Evolutionary conservation across 108 stramenopile genomes (phyloP).

Genomic region (Pseudonitzschia multistriata): DNA sequence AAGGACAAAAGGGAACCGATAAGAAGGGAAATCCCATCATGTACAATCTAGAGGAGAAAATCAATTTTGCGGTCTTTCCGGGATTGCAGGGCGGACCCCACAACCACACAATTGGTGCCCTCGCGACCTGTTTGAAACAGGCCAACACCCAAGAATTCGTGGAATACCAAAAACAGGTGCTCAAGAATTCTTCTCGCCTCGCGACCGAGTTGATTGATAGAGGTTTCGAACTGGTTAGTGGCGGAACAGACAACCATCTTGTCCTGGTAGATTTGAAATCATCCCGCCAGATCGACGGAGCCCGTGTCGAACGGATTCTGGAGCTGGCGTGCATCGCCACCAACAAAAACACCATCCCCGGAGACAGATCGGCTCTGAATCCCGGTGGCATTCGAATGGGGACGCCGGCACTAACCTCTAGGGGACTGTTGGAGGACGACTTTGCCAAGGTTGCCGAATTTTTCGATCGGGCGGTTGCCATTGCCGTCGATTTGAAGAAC

Average conservation of each 20-base stretch:
- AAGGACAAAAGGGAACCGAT: slow-evolving; percentile 78
- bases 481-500: slow-evolving; percentile 84
- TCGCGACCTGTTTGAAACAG: slow-evolving; percentile 96
- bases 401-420: slow-evolving; percentile 96
- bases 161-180: slow-evolving; percentile 93
- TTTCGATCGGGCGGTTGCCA: slow-evolving; percentile 94
- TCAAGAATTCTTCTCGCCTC: slow-evolving; percentile 77
- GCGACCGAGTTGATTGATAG: slow-evolving; percentile 69
- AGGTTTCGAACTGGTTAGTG: slow-evolving; percentile 96
- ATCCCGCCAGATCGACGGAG: slow-evolving; percentile 89
- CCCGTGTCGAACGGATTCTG: slow-evolving; percentile 96
- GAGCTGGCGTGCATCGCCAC: slow-evolving; percentile 95
- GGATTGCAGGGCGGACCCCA: slow-evolving; percentile 99
- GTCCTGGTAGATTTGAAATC: slow-evolving; percentile 97
- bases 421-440: slow-evolving; percentile 97
- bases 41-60: slow-evolving; percentile 95
- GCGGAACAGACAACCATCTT: slow-evolving; percentile 99
- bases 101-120: slow-evolving; percentile 99
- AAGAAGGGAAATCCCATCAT: slow-evolving; percentile 96
- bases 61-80: slow-evolving; percentile 99
- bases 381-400: slow-evolving; percentile 99
- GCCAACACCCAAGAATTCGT: slow-evolving; percentile 90
- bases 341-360: slow-evolving; percentile 97
- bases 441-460: slow-evolving; percentile 94
- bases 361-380: slow-evolving; percentile 91